Conservation (phyloP, 371 early-diverging fungal genomes). For the Catenaria anguillulae region DNA sequence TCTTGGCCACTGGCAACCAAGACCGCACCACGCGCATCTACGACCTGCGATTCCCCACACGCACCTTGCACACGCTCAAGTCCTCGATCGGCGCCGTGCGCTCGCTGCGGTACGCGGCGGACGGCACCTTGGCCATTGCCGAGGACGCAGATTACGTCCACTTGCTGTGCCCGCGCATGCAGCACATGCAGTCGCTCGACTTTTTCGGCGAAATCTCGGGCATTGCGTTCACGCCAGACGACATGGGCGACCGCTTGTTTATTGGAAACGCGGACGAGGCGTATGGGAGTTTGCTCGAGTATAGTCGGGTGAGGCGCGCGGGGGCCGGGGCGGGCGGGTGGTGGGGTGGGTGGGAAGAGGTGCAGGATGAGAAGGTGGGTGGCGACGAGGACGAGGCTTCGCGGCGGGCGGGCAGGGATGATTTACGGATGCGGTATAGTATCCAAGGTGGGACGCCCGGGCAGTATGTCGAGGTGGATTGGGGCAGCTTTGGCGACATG, state of each 20-base stretch:
- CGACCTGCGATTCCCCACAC: conserved; percentile 47
- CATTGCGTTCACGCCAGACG: conserved; percentile 29
- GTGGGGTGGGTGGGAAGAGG: too few relatives aligned
- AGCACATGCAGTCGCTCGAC: conserved; percentile 55
- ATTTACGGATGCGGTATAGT: too few relatives aligned
- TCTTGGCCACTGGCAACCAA: conserved; percentile 71
- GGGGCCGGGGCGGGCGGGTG: neutral
- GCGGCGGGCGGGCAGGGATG: too few relatives aligned
- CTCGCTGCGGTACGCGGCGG: conserved; percentile 51
- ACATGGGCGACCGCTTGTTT: conserved; percentile 18
- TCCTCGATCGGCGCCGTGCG: conserved; percentile 59
- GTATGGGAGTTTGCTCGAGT: conserved; percentile 18
- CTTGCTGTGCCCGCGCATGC: conserved; percentile 34
- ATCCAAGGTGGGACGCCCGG: too few relatives aligned
- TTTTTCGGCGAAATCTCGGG: conserved; percentile 75
- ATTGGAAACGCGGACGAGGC: conserved; percentile 27
- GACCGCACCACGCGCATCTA: conserved; percentile 41
- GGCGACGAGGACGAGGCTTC: too few relatives aligned
- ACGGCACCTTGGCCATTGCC: conserved; percentile 49
- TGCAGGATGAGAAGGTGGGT: too few relatives aligned
- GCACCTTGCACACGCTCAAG: conserved; percentile 41
- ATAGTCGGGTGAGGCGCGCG: neutral
- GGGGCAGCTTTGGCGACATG: too few relatives aligned
- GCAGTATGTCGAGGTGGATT: too few relatives aligned
- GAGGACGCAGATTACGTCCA: conserved; percentile 28